These are phyloP conservation scores for Eleusine coracana DNA, from an alignment of 176 grass and related monocot genomes.

Conservation along the genomic window DNA sequence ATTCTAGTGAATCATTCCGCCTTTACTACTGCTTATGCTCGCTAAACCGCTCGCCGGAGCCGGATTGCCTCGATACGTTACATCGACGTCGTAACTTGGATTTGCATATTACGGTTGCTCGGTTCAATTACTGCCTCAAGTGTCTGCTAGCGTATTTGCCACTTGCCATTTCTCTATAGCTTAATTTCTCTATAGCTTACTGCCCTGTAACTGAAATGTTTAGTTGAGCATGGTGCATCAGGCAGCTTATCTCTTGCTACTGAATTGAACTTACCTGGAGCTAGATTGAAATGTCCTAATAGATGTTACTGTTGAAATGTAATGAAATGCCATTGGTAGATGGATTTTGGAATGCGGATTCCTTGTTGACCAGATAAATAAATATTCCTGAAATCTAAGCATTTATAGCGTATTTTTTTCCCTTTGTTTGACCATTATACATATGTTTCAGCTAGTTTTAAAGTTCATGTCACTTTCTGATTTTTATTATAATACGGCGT, in stretches of 20 bases:
- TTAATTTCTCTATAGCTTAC: not conserved
- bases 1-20: constrained; percentile 2
- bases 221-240: not conserved
- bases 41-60: not conserved
- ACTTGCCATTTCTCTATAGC: not conserved
- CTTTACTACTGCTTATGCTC: not conserved
- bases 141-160: not conserved
- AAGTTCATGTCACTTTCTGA: not conserved
- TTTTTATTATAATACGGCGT: not conserved
- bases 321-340: not conserved
- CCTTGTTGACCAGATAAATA: not conserved
- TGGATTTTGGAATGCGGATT: not conserved
- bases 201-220: not conserved
- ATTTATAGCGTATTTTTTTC: not conserved
- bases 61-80: not conserved
- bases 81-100: not conserved
- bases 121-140: not conserved
- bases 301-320: not conserved
- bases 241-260: not conserved
- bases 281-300: not conserved
- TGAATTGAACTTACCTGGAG: not conserved
- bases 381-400: not conserved
- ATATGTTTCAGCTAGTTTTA: not conserved
- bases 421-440: not conserved
- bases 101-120: not conserved